These are phyloP conservation scores for Tritrichomonas musculus DNA, from an alignment of 208 protist genomes.

Conservation along the genomic window DNA sequence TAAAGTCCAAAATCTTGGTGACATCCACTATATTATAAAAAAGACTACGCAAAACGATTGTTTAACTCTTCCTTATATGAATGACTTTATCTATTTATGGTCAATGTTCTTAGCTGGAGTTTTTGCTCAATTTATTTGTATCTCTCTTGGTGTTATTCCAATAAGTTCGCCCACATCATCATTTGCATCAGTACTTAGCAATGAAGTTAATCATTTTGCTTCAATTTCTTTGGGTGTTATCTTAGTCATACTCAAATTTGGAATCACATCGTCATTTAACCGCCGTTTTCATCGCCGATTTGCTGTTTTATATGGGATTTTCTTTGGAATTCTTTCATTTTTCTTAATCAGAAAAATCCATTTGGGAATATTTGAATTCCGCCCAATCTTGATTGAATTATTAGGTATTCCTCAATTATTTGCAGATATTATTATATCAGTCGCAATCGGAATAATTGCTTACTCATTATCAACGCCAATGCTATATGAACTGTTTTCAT, in stretches of 20 bases:
- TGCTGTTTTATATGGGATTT: background rate
- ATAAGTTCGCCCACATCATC: too few species aligned
- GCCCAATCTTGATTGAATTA: background rate
- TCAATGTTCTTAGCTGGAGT: background rate
- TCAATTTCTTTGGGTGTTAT: background rate
- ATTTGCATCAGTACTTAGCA: background rate
- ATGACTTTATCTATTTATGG: background rate
- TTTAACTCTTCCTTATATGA: background rate
- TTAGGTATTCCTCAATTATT: background rate
- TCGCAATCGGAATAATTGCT: background rate
- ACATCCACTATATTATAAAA: too few species aligned
- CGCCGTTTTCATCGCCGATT: background rate
- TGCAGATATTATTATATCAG: background rate
- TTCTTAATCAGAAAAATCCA: background rate
- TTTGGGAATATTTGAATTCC: background rate
- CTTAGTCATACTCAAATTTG: background rate
- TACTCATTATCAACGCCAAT: background rate
- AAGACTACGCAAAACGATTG: too few species aligned
- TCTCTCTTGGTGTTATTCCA: background rate
- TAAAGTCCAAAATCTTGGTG: too few species aligned
- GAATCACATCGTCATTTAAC: background rate
- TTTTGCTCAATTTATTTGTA: background rate
- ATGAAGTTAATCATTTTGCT: background rate
- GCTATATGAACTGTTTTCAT: background rate
- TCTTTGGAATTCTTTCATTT: background rate